These are phyloP conservation scores for Pichia phayaonensis DNA, from an alignment of 805 yeast species.

Conservation along the genomic window DNA sequence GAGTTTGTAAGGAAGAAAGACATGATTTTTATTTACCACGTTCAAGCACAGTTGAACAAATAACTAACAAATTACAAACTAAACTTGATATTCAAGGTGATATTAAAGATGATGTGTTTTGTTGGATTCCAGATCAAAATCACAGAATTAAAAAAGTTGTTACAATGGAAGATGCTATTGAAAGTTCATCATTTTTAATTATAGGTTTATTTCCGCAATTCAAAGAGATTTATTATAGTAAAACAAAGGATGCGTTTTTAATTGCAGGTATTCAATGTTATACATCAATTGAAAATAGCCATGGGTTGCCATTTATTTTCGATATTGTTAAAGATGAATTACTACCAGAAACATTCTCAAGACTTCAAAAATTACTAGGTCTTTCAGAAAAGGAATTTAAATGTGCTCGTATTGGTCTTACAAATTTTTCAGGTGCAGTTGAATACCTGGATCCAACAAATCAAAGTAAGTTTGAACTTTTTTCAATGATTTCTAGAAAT, in stretches of 20 bases:
- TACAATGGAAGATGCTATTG: slow-evolving; percentile 31
- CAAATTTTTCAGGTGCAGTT: slow-evolving; percentile 29
- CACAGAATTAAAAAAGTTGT: slow-evolving; percentile 25
- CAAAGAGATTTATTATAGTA: slow-evolving; percentile 14
- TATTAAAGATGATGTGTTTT: slow-evolving; percentile 38
- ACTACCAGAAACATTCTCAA: slow-evolving; percentile 50
- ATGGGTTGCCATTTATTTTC: slow-evolving; percentile 83
- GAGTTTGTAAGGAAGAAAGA: slow-evolving; percentile 60
- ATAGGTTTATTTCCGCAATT: slow-evolving; percentile 39
- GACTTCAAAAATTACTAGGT: slow-evolving; percentile 67
- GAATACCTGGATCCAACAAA: slow-evolving; percentile 39
- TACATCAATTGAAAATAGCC: slow-evolving; percentile 55
- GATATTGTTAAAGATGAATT: slow-evolving; percentile 62
- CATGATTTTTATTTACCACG: slow-evolving; percentile 65
- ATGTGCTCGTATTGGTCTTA: slow-evolving; percentile 59
- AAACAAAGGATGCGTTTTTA: slow-evolving; percentile 27
- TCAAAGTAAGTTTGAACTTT: slow-evolving; percentile 48
- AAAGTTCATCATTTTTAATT: slow-evolving; percentile 36
- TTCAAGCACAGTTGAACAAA: slow-evolving; percentile 45
- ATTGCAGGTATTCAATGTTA: slow-evolving; percentile 72
- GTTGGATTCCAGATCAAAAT: slow-evolving; percentile 46
- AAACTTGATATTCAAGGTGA: slow-evolving; percentile 46
- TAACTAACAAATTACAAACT: slow-evolving; percentile 47
- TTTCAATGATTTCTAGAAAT: slow-evolving; percentile 29
- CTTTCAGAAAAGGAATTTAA: slow-evolving; percentile 74